phyloP scores from a whole-genome alignment of 345 rosid species.

The Orychophragmus violaceus region DNA sequence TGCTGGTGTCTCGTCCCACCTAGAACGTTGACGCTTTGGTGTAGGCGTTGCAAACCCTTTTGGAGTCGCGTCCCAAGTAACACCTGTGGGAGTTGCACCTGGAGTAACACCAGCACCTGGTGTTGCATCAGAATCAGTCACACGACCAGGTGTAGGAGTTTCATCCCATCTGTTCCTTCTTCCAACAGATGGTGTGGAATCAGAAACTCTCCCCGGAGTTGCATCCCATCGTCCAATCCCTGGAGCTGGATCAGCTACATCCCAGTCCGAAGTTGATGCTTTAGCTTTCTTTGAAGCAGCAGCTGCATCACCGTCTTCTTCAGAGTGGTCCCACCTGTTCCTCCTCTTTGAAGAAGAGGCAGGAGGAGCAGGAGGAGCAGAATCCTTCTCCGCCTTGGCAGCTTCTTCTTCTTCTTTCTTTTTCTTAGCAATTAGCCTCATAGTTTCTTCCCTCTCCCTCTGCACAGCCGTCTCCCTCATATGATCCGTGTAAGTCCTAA shows the following conservation, averaged over 20 bases:
- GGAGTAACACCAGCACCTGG: constrained; percentile 84
- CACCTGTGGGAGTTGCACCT: constrained; percentile 93
- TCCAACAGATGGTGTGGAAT: constrained; percentile 70
- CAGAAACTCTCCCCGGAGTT: constrained; percentile 73
- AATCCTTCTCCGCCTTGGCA: constrained; percentile 39
- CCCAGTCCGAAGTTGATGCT: constrained; percentile 79
- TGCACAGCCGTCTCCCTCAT: constrained; percentile 78
- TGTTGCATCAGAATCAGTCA: constrained; percentile 85
- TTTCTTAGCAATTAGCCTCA: constrained; percentile 56
- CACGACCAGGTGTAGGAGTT: constrained; percentile 91
- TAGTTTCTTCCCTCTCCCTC: constrained; percentile 52
- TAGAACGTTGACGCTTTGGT: constrained; percentile 83
- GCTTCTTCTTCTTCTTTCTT: constrained; percentile 82
- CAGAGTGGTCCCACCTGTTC: constrained; percentile 87
- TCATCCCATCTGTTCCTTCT: constrained; percentile 97
- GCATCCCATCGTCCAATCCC: constrained; percentile 95
- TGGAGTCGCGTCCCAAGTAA: constrained; percentile 95
- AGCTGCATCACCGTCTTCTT: constrained; percentile 48
- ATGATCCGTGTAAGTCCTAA: constrained; percentile 68
- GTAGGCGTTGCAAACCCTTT: constrained; percentile 84
- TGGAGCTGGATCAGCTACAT: constrained; percentile 74
- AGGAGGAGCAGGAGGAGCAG: constrained; percentile 28
- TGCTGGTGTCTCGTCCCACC: constrained; percentile 99
- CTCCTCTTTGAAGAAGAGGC: constrained; percentile 61
- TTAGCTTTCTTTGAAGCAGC: constrained; percentile 51